Evolutionary conservation across 2,329 filamentous ascomycete species (phyloP), one percentile per base, ranked within the genome.

Genomic region (Aspergillus sojae): DNA sequence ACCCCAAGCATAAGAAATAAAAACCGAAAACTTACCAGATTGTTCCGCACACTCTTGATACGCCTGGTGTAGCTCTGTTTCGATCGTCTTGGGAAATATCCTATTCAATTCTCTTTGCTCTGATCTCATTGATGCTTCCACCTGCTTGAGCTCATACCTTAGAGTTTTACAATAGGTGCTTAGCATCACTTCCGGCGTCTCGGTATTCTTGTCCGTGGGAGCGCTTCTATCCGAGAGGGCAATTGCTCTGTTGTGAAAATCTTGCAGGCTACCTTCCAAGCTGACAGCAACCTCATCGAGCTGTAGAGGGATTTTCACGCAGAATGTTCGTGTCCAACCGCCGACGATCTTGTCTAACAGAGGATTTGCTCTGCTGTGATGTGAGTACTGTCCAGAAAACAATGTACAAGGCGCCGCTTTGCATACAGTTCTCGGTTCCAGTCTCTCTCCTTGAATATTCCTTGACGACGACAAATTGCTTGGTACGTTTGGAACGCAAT

Each of bases 401-500:
- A 21, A 21, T 21, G 21, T 21, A 21, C 21, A 21, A 21, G 21
- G 21, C 21, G 21, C 21, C 21, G 21, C 21, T 21, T 21, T 41
- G 52, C 65, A 43, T 59, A 65, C 65, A 67, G n/a, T 3, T 62
- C 61, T 16, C 58, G 34, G 62, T 72, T 77, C 68, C 70, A 74
- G 73, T 73, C 30, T 81, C 81, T 36, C 2, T 26, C 16, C 3
- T 28, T 21, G 16, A 3, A 79, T 78, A 45, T 4, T 5, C 84
- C 86, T 60, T 81, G 68, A 52, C 85, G 79, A 46, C 83, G 77
- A 57, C 83, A 83, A 2, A 84, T 80, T 11, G 87, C 87, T 71
- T 83, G 85, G 67, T 88, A 89, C 0, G 86, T 88, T 2, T 74
- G 30, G 75, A 78, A 88, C 39, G 71, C 67, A 14, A 85, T 72